These are phyloP conservation scores for Ceratobasidium sp. DNA, from an alignment of 1,284 basidiomycete genomes.

Conservation along the genomic window DNA sequence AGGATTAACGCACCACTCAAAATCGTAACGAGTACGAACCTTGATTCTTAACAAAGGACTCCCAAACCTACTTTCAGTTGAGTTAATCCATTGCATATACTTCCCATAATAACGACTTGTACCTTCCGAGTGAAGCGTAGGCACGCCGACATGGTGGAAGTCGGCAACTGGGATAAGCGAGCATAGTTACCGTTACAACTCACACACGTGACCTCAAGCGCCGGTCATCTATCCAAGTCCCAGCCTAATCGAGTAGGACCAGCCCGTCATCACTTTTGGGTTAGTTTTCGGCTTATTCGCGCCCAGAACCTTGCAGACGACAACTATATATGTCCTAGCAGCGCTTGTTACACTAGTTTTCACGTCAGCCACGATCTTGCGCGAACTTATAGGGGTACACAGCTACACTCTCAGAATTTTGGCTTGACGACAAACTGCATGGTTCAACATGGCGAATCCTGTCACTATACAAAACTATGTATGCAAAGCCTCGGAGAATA, in stretches of 20 bases:
- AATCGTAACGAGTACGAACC: slow-evolving; percentile 56
- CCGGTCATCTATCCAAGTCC: slow-evolving; percentile 26
- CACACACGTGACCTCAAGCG: slow-evolving; percentile 16
- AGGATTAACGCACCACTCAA: background rate
- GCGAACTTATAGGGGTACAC: slow-evolving; percentile 17
- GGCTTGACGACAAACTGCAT: slow-evolving; percentile 5
- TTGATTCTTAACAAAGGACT: slow-evolving; percentile 78
- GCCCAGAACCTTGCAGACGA: slow-evolving; percentile 12
- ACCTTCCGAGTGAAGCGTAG: slow-evolving; percentile 72
- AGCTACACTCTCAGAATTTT: background rate
- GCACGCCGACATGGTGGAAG: slow-evolving; percentile 65
- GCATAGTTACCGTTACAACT: background rate
- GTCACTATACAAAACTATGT: slow-evolving; percentile 41
- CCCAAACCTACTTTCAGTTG: slow-evolving; percentile 72
- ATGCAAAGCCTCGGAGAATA: background rate
- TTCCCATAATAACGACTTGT: slow-evolving; percentile 46
- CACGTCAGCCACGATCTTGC: background rate
- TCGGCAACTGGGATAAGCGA: background rate
- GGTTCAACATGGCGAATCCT: slow-evolving; percentile 34
- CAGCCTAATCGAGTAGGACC: slow-evolving; percentile 5
- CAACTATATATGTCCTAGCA: slow-evolving; percentile 23
- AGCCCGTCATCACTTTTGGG: background rate
- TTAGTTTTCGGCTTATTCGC: slow-evolving; percentile 1
- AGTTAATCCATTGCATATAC: slow-evolving; percentile 10
- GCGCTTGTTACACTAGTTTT: background rate